Evolutionary conservation across 768 basidiomycete species (phyloP), one percentile per base, ranked within the genome.

Genomic region (Lentinula aciculospora): DNA sequence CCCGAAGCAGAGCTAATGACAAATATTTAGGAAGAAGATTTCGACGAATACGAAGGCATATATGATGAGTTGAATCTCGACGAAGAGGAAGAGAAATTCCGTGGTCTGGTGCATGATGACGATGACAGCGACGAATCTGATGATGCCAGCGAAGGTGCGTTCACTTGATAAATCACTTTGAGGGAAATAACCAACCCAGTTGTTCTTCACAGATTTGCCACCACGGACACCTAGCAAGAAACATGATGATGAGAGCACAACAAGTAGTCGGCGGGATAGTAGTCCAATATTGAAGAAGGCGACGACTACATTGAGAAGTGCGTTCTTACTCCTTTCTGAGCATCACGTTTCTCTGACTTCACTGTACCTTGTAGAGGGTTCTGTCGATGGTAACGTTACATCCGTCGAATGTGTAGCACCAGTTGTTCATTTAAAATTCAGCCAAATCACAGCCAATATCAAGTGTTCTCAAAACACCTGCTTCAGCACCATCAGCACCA

Each of bases 51-150:
- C 66, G 90, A 94, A 69, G 94, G 92, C 47, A 90, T 99, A 51
- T 99, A 99, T 66, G 97, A 98, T 64, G 97, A 98, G 15, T 91
- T 99, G 60, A 92, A 92, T 65, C 87, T 99, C 46, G 92, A 97
- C 64, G 96, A 97, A 67, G 94, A 97, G 70, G 96, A 98, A 67
- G 94, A 94, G 75, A 89, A 91, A 67, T 94, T 94, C 67, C 56
- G 56, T 37, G 89, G 91, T 56, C 76, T 91, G 42, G 82, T 81
- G 55, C 76, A 85, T 53, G 90, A 94, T 50, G 84, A 93, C 15
- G 85, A 84, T 48, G 84, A 89, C 9, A 88, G 82, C 55, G 90
- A 93, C 60, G 89, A 87, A 37, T 92, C 88, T 31, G 80, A 94
- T 69, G 74, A 79, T 63, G 76, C 76, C 50, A 86, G 88, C 61